These are phyloP conservation scores for Tripidium arundinaceum DNA, from an alignment of 202 grass and related monocot species.

Conservation along the genomic window DNA sequence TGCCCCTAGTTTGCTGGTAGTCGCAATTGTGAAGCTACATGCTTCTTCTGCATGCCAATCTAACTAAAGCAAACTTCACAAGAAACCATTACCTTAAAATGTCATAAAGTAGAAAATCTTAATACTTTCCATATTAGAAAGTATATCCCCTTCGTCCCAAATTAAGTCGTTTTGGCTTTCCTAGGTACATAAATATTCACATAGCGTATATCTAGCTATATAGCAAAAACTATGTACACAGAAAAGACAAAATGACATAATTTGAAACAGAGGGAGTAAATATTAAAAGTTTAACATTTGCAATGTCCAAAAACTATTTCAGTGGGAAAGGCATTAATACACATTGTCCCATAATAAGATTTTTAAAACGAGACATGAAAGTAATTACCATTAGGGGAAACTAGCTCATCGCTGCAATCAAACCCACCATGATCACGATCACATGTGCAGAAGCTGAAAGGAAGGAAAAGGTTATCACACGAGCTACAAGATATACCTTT, in stretches of 20 bases:
- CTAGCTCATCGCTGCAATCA: conserved; percentile 86
- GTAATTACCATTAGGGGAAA: conserved; percentile 73
- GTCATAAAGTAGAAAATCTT: background rate
- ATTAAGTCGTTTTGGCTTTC: background rate
- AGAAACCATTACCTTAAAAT: background rate
- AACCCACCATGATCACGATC: conserved; percentile 98
- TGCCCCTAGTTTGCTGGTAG: background rate
- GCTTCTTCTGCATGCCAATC: background rate
- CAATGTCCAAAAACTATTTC: background rate
- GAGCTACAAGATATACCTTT: conserved; percentile 17
- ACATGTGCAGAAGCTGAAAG: conserved; percentile 75
- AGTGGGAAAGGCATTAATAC: background rate
- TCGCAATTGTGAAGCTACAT: background rate
- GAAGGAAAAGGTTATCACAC: conserved; percentile 23
- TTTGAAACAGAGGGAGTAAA: background rate
- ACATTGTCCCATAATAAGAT: background rate
- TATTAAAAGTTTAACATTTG: background rate
- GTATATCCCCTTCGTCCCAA: background rate
- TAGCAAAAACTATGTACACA: background rate
- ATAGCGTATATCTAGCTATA: background rate
- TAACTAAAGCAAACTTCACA: conserved; percentile 14
- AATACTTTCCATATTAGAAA: background rate
- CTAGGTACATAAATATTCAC: background rate
- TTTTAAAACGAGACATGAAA: conserved; percentile 25
- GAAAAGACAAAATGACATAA: background rate